Percentiles rank a stretch among this genome's conserved stretches.
These are phyloP conservation scores for Umbelopsis isabellina DNA, from an alignment of 192 early-diverging fungal genomes.

Conservation along the genomic window DNA sequence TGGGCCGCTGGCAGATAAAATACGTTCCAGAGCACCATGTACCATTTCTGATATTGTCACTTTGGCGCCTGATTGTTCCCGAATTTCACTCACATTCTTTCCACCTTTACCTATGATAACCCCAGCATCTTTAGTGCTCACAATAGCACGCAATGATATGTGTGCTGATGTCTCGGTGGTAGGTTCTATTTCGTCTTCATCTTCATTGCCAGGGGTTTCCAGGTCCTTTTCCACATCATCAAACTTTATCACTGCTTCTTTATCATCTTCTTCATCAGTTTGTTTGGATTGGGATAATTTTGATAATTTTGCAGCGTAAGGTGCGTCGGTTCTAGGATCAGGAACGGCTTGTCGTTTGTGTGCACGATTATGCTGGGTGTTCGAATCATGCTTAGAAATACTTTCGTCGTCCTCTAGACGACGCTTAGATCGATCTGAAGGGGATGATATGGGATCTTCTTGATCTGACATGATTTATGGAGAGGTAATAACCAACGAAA, in stretches of 20 bases:
- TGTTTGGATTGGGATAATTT: background rate
- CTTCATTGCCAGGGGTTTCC: constrained; percentile 6
- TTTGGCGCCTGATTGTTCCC: constrained; percentile 80
- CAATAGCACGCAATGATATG: constrained; percentile 57
- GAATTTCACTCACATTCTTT: constrained; percentile 88
- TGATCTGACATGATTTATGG: constrained; percentile 29
- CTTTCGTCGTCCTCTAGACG: constrained; percentile 37
- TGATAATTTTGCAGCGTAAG: constrained; percentile 28
- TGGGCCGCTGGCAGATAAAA: constrained; percentile 76
- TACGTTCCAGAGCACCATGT: constrained; percentile 71
- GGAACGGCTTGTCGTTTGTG: constrained; percentile 39
- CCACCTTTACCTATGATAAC: constrained; percentile 91
- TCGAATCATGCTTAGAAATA: constrained; percentile 15
- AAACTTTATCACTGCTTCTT: background rate
- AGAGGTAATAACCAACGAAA: background rate
- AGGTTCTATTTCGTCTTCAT: constrained; percentile 19
- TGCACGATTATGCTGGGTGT: constrained; percentile 31
- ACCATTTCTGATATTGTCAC: constrained; percentile 91
- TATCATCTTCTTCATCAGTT: constrained; percentile 2
- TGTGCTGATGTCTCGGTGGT: background rate
- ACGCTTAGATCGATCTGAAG: constrained; percentile 39
- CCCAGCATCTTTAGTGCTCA: constrained; percentile 78
- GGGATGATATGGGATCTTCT: constrained; percentile 26
- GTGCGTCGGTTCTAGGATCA: constrained; percentile 40
- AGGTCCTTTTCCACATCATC: background rate